Conservation (phyloP, 2,329 filamentous ascomycete species). For the Talaromyces sp. region DNA sequence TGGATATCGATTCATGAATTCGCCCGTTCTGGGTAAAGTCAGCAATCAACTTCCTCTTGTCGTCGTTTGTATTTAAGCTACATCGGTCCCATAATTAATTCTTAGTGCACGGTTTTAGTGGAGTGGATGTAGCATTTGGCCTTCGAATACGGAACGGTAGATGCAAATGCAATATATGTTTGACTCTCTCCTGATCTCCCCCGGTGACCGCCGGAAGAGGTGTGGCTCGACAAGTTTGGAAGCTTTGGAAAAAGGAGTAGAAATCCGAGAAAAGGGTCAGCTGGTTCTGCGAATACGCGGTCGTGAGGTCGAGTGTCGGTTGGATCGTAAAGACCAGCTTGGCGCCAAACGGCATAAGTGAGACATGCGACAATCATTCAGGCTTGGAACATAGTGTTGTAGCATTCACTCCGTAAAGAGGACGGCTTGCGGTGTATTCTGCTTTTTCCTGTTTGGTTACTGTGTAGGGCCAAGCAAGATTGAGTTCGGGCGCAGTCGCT, state of each 20-base stretch:
- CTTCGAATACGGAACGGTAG: background rate
- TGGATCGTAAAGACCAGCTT: background rate
- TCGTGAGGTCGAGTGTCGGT: background rate
- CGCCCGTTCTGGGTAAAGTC: background rate
- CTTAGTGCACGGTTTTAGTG: background rate
- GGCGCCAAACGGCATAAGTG: slow-evolving; percentile 1
- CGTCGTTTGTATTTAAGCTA: slow-evolving; percentile 5
- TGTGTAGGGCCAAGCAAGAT: background rate
- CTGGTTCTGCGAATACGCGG: background rate
- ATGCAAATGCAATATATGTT: background rate
- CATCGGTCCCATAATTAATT: background rate
- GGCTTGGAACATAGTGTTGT: background rate
- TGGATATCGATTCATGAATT: background rate
- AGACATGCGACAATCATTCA: slow-evolving; percentile 1
- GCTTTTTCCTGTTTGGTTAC: background rate
- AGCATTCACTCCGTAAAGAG: background rate
- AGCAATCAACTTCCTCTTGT: background rate
- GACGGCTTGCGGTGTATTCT: background rate
- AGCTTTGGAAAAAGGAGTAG: background rate
- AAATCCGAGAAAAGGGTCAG: slow-evolving; percentile 1
- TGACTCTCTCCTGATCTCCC: background rate
- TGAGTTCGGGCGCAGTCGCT: background rate
- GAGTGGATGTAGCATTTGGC: background rate
- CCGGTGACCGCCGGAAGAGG: background rate
- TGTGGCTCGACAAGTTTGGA: background rate